A percentile compares a stretch with the other conserved stretches of the same genome.
Evolutionary conservation across 2,329 filamentous ascomycete genomes (phyloP).

Genomic region (Cryphonectria carpinicola): DNA sequence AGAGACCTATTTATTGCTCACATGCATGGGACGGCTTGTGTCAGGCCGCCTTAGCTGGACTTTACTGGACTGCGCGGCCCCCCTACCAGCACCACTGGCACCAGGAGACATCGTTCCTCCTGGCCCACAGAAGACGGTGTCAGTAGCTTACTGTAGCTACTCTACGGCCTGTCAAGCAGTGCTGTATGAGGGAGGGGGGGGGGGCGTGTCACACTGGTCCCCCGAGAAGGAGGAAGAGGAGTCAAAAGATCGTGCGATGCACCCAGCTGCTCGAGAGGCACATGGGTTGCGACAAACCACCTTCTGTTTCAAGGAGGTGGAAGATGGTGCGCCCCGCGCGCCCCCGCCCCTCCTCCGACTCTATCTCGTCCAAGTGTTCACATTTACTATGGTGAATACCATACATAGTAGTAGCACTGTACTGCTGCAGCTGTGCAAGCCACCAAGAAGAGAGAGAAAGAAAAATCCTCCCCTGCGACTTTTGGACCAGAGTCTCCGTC

Average conservation of each 20-base stretch:
- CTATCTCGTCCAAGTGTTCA: not conserved
- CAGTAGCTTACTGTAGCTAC: not conserved
- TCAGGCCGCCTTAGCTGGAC: slow-evolving; percentile 1
- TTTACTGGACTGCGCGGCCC: too few species aligned
- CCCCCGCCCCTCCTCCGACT: not conserved
- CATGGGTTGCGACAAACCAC: slow-evolving; percentile 14
- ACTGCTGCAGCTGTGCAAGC: not conserved
- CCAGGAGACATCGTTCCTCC: not conserved
- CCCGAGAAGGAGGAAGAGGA: not conserved
- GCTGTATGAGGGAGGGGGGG: not conserved
- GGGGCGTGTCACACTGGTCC: not conserved
- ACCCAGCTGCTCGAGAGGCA: slow-evolving; percentile 12
- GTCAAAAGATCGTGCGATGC: slow-evolving; percentile 9
- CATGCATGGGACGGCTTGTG: not conserved
- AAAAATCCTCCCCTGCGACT: not conserved
- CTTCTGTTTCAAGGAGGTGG: slow-evolving; percentile 22
- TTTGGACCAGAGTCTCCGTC: not conserved
- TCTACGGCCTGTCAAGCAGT: not conserved
- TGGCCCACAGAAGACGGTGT: not conserved
- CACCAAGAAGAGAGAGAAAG: not conserved
- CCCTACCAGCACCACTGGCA: not conserved
- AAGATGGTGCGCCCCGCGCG: slow-evolving; percentile 3
- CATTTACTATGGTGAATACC: not conserved
- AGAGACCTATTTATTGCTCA: slow-evolving; percentile 5
- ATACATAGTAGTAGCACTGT: not conserved